Evolutionary conservation across 495 filamentous ascomycete genomes (phyloP).

Genomic region (Aspergillus indologenus): DNA sequence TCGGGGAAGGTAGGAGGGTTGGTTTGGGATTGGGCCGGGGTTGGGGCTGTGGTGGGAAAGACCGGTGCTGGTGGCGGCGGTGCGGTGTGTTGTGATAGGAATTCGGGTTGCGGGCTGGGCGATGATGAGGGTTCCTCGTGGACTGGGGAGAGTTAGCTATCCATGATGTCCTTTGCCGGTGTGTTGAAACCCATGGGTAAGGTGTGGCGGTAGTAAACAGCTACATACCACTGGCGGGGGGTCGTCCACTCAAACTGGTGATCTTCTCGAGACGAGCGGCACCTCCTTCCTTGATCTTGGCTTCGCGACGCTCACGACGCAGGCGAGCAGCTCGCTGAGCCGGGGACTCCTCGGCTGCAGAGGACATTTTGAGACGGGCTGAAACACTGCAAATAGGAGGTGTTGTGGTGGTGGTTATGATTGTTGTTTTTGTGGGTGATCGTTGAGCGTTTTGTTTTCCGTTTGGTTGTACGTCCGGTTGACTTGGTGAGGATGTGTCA

Average conservation of each 20-base stretch:
- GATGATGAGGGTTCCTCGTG: slow-evolving; percentile 34
- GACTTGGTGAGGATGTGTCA: background rate
- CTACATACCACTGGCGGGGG: slow-evolving; percentile 42
- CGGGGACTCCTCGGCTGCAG: slow-evolving; percentile 49
- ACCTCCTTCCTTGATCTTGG: slow-evolving; percentile 83
- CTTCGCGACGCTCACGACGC: slow-evolving; percentile 85
- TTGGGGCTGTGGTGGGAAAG: slow-evolving; percentile 10
- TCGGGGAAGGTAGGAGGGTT: slow-evolving; percentile 3
- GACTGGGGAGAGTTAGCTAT: slow-evolving; percentile 18
- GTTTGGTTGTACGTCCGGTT: background rate
- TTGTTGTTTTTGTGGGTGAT: background rate
- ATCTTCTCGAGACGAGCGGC: slow-evolving; percentile 79
- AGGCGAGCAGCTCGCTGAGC: slow-evolving; percentile 71
- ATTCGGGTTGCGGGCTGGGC: slow-evolving; percentile 19
- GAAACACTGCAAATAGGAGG: background rate
- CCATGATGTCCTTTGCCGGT: slow-evolving; percentile 16
- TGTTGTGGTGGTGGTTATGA: too few species aligned
- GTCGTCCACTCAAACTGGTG: slow-evolving; percentile 68
- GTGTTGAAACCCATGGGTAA: background rate
- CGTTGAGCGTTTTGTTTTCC: background rate
- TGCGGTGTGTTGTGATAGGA: background rate
- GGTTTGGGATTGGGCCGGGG: slow-evolving; percentile 13
- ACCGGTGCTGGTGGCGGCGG: slow-evolving; percentile 19
- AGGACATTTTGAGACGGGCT: slow-evolving; percentile 23
- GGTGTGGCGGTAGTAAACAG: slow-evolving; percentile 1